These are phyloP conservation scores for Fusarium torulosum DNA, from an alignment of 2,329 filamentous ascomycete genomes.

Conservation along the genomic window DNA sequence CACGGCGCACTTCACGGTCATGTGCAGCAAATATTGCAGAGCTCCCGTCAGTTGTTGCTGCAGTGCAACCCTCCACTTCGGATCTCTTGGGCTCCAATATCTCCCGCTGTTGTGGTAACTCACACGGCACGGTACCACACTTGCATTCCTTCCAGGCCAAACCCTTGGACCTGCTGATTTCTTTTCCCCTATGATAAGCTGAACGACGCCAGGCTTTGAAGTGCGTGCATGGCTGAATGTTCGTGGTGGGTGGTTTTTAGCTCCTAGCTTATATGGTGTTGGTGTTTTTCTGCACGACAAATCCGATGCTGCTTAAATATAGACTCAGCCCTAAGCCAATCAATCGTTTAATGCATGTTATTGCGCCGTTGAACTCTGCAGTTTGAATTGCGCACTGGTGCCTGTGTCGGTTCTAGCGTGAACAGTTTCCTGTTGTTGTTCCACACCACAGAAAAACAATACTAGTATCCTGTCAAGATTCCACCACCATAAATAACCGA, in stretches of 20 bases:
- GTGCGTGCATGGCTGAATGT: conserved; percentile 12
- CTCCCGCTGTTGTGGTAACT: conserved; percentile 22
- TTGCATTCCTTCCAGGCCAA: conserved; percentile 15
- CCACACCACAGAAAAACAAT: background rate
- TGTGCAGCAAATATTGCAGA: conserved; percentile 6
- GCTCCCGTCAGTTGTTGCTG: conserved; percentile 3
- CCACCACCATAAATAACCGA: background rate
- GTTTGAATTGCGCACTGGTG: conserved; percentile 8
- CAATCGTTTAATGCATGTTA: background rate
- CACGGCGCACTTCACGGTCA: conserved; percentile 7
- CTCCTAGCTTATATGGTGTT: background rate
- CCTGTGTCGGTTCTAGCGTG: background rate
- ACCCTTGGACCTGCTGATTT: background rate
- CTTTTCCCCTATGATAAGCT: conserved; percentile 2
- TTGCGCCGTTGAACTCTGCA: background rate
- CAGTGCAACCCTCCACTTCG: conserved; percentile 34
- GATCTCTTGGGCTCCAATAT: background rate
- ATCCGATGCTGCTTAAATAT: background rate
- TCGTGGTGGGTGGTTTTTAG: background rate
- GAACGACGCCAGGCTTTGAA: conserved; percentile 7
- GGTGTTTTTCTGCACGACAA: background rate
- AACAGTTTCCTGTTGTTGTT: background rate
- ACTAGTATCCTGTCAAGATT: background rate
- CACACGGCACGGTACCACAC: conserved; percentile 16
- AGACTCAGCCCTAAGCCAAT: background rate